Conservation (phyloP, 345 rosid genomes). For the Aquilaria malaccensis region DNA sequence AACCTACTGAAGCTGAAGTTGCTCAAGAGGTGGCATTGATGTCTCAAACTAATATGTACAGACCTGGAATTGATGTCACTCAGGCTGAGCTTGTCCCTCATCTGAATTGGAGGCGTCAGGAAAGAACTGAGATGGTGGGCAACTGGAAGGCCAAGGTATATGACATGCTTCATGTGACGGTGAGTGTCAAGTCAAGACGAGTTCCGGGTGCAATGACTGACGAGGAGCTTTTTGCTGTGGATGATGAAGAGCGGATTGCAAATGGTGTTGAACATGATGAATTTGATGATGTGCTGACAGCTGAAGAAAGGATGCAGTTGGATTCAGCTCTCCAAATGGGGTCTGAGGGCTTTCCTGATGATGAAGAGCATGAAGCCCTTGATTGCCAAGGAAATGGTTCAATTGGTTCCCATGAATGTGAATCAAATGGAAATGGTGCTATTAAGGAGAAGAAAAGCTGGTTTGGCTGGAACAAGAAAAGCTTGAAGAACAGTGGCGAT, state of each 20-base stretch:
- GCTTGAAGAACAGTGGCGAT: slow-evolving; percentile 44
- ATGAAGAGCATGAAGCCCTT: slow-evolving; percentile 53
- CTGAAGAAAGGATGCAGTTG: slow-evolving; percentile 84
- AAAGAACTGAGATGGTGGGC: slow-evolving; percentile 90
- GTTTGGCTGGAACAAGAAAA: slow-evolving; percentile 93
- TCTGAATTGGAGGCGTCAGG: slow-evolving; percentile 96
- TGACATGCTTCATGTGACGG: slow-evolving; percentile 97
- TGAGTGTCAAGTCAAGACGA: slow-evolving; percentile 90
- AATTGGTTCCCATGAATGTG: slow-evolving; percentile 47
- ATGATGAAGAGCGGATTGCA: slow-evolving; percentile 58
- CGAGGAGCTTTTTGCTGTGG: slow-evolving; percentile 91
- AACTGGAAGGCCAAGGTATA: slow-evolving; percentile 95
- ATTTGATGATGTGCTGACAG: slow-evolving; percentile 73
- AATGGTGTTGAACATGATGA: slow-evolving; percentile 59
- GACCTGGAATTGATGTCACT: slow-evolving; percentile 99
- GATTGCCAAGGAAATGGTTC: slow-evolving; percentile 59
- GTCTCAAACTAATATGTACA: slow-evolving; percentile 98
- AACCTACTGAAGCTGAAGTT: slow-evolving; percentile 90
- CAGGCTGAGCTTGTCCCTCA: slow-evolving; percentile 93
- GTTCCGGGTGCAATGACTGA: slow-evolving; percentile 99
- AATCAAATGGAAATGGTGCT: slow-evolving; percentile 37
- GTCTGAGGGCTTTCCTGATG: slow-evolving; percentile 59
- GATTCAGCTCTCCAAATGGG: slow-evolving; percentile 70
- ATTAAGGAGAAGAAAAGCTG: slow-evolving; percentile 87
- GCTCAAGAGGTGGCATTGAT: slow-evolving; percentile 86